These are phyloP conservation scores for Apophysomyces variabilis DNA, from an alignment of 371 early-diverging fungal species.

Conservation along the genomic window DNA sequence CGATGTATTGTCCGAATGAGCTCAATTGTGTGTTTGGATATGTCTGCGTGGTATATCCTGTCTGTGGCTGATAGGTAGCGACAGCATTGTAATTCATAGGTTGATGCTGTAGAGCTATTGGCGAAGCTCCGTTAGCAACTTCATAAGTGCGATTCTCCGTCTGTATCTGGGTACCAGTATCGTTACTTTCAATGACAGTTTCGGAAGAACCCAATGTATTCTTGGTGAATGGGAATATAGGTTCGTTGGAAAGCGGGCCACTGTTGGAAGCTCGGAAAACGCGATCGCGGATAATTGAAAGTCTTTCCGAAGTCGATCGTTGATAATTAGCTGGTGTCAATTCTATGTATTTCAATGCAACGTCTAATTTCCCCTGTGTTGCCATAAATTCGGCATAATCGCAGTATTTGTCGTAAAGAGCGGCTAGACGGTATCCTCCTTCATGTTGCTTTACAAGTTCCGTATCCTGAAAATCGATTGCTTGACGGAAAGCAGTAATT, in stretches of 20 bases:
- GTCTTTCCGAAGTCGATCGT: conserved; percentile 45
- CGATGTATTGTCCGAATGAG: conserved; percentile 4
- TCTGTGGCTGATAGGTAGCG: conserved; percentile 10
- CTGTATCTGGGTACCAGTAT: conserved; percentile 8
- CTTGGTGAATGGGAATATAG: conserved; percentile 65
- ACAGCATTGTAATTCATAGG: neutral
- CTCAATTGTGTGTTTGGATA: conserved; percentile 12
- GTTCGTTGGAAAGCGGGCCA: conserved; percentile 40
- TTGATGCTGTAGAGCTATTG: neutral
- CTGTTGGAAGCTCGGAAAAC: conserved; percentile 66
- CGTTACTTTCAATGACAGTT: conserved; percentile 6
- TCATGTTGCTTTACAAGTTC: conserved; percentile 61
- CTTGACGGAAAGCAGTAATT: conserved; percentile 88
- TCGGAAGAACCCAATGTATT: neutral
- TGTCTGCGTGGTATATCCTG: neutral
- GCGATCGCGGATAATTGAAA: conserved; percentile 78
- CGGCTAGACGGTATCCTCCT: conserved; percentile 63
- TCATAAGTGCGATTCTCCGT: neutral
- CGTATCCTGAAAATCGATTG: conserved; percentile 72
- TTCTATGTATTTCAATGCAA: conserved; percentile 78
- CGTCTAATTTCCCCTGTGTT: conserved; percentile 73
- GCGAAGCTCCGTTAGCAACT: neutral
- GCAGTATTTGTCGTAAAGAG: conserved; percentile 83
- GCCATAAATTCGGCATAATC: conserved; percentile 86
- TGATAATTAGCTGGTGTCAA: conserved; percentile 72